Base-by-base conservation (phyloP, 371 early-diverging fungal species). In the Dichotomocladium elegans region DNA sequence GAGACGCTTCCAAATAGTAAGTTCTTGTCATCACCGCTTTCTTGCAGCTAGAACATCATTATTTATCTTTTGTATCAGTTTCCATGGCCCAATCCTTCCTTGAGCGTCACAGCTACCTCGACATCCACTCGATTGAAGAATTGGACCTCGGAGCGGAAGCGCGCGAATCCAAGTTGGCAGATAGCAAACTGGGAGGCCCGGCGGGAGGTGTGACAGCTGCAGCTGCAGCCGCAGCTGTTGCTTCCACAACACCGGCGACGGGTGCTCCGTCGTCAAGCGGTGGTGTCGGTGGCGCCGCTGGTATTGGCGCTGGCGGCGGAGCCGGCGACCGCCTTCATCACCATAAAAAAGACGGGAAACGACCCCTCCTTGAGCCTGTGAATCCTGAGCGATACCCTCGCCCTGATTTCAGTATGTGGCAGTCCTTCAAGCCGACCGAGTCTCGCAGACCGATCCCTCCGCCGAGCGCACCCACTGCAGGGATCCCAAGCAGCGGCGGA, bases 361-460 rank as follows among this genome's bases (percentile, higher is more conserved):
- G 74, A 30, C 80, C 80, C 1, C 66, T 83, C 42, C 64, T 88
- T 55, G 85, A 87, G 35, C 76, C 89, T n/a, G 82, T 87, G 6
- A 75, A 88, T 63, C 76, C 84, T 14, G 89, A 89, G 50, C 58
- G 79, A 49, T 90, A 83, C 66, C 85, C 89, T 28, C 77, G 89
- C 14, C 93, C 93, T 8, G 91, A 92, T 60, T 74, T 90, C 48
- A 68, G 66, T n/a, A 84, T 83, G 64, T 92, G 90, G 90, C 73
- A 68, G 40, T 33, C 75, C 3, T 88, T 83, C 53, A 83, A 86
- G 35, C 86, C 88, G 6, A 60, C 79, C 1, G 80, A 80, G 17
- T 55, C 62, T 21, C 61, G 53, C 40, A 64, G 74, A n/a, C 71
- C 63, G 15, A 29, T 61, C 1, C 60, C 59, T 29, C 55, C 55